Conservation (phyloP, 176 grass and related monocot genomes). For the Aegilops tauschii region DNA sequence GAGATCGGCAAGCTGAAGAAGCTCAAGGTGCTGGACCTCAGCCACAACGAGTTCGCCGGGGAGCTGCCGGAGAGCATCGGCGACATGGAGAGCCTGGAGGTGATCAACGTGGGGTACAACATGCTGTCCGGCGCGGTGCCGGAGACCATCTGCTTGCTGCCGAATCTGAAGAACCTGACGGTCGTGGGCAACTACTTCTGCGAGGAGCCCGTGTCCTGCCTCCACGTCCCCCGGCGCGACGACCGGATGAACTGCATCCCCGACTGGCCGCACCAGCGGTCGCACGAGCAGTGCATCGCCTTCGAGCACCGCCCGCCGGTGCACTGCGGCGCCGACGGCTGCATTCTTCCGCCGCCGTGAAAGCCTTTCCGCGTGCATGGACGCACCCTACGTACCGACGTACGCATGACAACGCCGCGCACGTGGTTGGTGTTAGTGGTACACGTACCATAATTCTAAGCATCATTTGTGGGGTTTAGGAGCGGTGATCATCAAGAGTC, state of each 20-base stretch:
- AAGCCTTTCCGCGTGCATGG: not conserved
- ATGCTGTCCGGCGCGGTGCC: constrained; percentile 63
- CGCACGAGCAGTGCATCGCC: constrained; percentile 64
- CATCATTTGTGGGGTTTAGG: constrained; percentile 4
- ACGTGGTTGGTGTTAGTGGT: not conserved
- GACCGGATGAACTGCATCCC: constrained; percentile 84
- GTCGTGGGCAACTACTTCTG: constrained; percentile 78
- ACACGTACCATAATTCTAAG: not conserved
- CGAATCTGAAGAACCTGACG: constrained; percentile 71
- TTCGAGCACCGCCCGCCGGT: constrained; percentile 62
- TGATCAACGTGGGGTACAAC: constrained; percentile 80
- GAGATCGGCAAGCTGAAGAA: constrained; percentile 74
- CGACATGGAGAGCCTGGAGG: constrained; percentile 73
- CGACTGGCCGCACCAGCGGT: constrained; percentile 61
- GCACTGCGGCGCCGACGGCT: constrained; percentile 71
- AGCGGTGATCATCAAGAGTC: not conserved
- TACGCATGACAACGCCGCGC: not conserved
- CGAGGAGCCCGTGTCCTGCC: constrained; percentile 65
- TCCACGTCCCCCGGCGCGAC: constrained; percentile 49
- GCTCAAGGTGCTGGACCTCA: constrained; percentile 83
- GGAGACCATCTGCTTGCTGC: constrained; percentile 58
- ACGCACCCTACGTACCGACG: not conserved
- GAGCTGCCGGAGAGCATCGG: constrained; percentile 65
- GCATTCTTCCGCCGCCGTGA: constrained; percentile 39
- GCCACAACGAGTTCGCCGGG: constrained; percentile 70